Percentiles rank a stretch among this genome's conserved stretches.
Evolutionary conservation across 139 green algal genomes (phyloP).

Genomic region (Desmodesmus armatus): DNA sequence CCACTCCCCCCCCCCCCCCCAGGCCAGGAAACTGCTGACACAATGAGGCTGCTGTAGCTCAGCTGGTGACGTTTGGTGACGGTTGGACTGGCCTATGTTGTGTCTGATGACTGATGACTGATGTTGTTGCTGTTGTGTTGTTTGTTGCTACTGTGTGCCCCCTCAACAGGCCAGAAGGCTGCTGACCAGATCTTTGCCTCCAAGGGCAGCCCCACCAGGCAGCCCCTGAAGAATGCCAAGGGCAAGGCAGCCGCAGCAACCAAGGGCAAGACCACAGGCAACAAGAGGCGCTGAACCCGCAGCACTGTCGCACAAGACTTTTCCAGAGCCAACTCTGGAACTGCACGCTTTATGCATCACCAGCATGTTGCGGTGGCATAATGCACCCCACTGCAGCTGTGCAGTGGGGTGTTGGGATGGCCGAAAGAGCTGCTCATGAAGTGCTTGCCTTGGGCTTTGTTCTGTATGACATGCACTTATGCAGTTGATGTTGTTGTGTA

Average conservation of each 20-base stretch:
- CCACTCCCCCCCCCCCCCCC: too few relatives aligned
- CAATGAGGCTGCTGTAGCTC: neutral
- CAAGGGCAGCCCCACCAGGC: neutral
- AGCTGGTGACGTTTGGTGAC: neutral
- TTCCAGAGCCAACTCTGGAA: too few relatives aligned
- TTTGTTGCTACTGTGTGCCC: neutral
- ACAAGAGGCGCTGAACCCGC: slow-evolving; percentile 4
- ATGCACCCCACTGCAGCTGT: too few relatives aligned
- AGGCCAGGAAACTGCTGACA: neutral
- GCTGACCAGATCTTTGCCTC: slow-evolving; percentile 30
- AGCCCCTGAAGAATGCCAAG: neutral
- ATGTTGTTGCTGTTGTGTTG: neutral
- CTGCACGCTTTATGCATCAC: too few relatives aligned
- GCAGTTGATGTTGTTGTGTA: too few relatives aligned
- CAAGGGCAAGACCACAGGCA: slow-evolving; percentile 17
- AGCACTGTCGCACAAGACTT: too few relatives aligned
- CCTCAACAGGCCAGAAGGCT: slow-evolving; percentile 18
- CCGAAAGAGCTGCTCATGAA: too few relatives aligned
- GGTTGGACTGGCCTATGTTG: neutral
- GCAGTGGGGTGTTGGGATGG: too few relatives aligned
- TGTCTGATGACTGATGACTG: too few relatives aligned
- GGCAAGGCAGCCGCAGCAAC: neutral
- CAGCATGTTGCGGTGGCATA: too few relatives aligned
- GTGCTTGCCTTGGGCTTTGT: too few relatives aligned
- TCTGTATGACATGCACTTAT: too few relatives aligned